phyloP scores from a whole-genome alignment of 1,139 yeast species.

The Candida labiduridarum region DNA sequence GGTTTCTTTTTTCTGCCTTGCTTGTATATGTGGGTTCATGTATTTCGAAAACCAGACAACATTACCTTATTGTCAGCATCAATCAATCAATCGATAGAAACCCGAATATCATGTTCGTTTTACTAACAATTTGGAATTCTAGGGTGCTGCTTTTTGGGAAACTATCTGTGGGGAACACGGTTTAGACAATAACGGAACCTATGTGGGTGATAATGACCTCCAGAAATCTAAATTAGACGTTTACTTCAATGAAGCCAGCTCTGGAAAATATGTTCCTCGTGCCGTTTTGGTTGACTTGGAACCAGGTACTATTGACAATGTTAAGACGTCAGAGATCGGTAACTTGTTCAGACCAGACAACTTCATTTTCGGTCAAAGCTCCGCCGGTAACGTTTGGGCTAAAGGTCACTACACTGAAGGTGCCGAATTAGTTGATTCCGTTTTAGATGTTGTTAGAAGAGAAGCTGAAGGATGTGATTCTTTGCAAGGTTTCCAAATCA shows the following conservation, averaged over 20 bases:
- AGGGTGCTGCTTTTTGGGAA: constrained; percentile 98
- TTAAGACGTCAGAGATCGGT: constrained; percentile 75
- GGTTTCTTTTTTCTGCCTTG: neutral
- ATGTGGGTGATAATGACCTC: constrained; percentile 67
- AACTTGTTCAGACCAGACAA: constrained; percentile 90
- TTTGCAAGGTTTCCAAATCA: constrained; percentile 90
- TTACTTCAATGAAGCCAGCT: constrained; percentile 61
- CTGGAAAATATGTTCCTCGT: constrained; percentile 90
- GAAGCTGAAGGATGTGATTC: constrained; percentile 94
- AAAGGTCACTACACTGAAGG: constrained; percentile 97
- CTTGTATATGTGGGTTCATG: neutral
- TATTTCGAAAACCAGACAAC: neutral
- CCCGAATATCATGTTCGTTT: neutral
- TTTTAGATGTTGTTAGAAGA: constrained; percentile 85
- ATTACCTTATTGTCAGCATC: neutral
- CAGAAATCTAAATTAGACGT: constrained; percentile 61
- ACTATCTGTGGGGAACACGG: constrained; percentile 98
- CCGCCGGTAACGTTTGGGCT: constrained; percentile 97
- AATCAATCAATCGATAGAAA: neutral
- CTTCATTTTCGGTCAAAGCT: constrained; percentile 83
- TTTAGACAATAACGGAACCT: constrained; percentile 79
- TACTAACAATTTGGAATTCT: constrained; percentile 14
- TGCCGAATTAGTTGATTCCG: constrained; percentile 88
- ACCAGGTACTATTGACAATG: constrained; percentile 90
- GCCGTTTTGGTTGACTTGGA: constrained; percentile 91